phyloP scores from a whole-genome alignment of 257 asterid species.

The Handroanthus guayacan region DNA sequence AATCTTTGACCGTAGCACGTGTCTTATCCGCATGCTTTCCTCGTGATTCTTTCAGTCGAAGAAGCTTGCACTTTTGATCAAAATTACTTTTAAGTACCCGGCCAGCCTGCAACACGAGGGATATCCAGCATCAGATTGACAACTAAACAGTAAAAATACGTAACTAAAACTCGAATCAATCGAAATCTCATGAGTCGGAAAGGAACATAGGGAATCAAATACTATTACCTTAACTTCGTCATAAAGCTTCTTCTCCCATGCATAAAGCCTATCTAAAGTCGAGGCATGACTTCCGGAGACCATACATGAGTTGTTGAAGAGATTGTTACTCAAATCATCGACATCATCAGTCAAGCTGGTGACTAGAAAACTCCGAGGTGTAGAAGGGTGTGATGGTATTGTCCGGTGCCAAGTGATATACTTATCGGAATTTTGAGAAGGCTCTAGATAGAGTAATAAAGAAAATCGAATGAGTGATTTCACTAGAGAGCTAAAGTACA shows the following conservation, averaged over 20 bases:
- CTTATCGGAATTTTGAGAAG: slow-evolving; percentile 53
- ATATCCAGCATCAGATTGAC: neutral
- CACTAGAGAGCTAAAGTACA: neutral
- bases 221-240: slow-evolving; percentile 67
- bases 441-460: slow-evolving; percentile 45
- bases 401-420: slow-evolving; percentile 75
- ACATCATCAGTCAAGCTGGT: slow-evolving; percentile 47
- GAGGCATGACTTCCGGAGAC: slow-evolving; percentile 74
- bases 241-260: slow-evolving; percentile 77
- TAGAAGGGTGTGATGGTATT: slow-evolving; percentile 57
- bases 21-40: slow-evolving; percentile 55
- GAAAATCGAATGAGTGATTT: neutral
- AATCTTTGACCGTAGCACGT: slow-evolving; percentile 69
- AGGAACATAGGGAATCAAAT: no score
- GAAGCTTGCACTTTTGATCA: slow-evolving; percentile 61
- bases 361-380: slow-evolving; percentile 55
- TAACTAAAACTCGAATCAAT: no score
- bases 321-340: slow-evolving; percentile 46
- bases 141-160: no score
- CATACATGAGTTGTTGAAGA: slow-evolving; percentile 64
- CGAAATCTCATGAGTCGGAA: no score
- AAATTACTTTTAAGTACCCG: slow-evolving; percentile 56
- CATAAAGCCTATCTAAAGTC: slow-evolving; percentile 66
- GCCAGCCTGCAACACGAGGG: slow-evolving; percentile 55
- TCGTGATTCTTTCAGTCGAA: slow-evolving; percentile 58